Evolutionary conservation across 805 yeast species (phyloP), one percentile per base, ranked within the genome.

Genomic region (Wickerhamiella occidentalis): DNA sequence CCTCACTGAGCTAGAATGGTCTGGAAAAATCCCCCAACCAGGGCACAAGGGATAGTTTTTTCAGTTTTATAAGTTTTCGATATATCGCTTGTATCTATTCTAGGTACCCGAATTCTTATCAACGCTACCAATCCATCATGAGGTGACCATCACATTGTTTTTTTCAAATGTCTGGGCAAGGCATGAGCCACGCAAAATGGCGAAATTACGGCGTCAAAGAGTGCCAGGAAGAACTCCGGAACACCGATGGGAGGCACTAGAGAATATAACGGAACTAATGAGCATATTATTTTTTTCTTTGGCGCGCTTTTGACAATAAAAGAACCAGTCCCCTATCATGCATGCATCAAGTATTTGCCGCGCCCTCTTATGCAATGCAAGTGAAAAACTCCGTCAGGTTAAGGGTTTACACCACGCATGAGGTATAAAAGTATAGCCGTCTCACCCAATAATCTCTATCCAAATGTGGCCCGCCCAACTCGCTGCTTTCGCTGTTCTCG

Each of bases 401-500:
- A 41, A 28, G 21, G 25, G n/a, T 6, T 15, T 26, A n/a, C 30
- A 9, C 30, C 6, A 15, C 6, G 4, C n/a, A 3, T 29, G 13
- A 29, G 33, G 45, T 26, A 26, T 41, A 25, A 41, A 25, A 41
- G 8, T 41, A 5, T 17, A 23, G 26, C 35, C 15, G 21, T 6
- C 18, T 25, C 8, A 8, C n/a, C 25, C 17, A 11, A 17, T 35
- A 28, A 45, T 7, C 7, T 29, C 33, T 29, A 29, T 45, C 33
- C 25, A 26, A 45, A 45, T 45, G 48, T 37, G 43, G 48, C 37
- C 37, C 48, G 43, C 26, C 43, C 36, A 45, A 35, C 26, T 45
- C 18, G 48, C 48, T 28, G 25, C 48, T 15, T 40, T 40, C 26
- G 48, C 43, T 21, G 28, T 45, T 28, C 48, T 45, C 48, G 43